Evolutionary conservation across 306 rosid genomes (phyloP).

Genomic region (Lathyrus aphaca): DNA sequence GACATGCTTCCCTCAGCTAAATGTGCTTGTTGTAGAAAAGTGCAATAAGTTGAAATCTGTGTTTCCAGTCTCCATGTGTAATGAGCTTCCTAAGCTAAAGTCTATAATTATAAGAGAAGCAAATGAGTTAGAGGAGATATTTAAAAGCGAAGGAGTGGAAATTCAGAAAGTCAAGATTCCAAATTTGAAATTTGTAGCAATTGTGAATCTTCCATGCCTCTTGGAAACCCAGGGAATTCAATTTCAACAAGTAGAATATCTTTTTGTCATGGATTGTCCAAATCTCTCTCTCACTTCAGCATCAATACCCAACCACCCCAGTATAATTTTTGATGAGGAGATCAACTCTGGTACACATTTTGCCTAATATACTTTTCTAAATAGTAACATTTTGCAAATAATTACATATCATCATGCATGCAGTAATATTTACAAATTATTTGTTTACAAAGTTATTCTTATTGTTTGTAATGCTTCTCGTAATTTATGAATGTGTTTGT

Average conservation of each 20-base stretch:
- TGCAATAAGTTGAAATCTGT: constrained; percentile 14
- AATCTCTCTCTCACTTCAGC: no score
- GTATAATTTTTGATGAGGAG: no score
- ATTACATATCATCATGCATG: no score
- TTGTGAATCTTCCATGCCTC: background rate
- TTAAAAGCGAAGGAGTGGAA: background rate
- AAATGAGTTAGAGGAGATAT: constrained; percentile 11
- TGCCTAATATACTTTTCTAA: background rate
- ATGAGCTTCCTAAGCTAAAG: background rate
- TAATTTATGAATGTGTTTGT: no score
- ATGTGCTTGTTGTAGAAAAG: accelerated
- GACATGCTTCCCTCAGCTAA: constrained; percentile 30
- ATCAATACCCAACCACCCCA: no score
- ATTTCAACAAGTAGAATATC: no score
- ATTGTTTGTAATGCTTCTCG: no score
- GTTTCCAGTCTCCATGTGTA: background rate
- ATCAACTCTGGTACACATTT: background rate
- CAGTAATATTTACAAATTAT: no score
- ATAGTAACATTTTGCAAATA: no score
- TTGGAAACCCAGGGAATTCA: no score
- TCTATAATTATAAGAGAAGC: accelerated
- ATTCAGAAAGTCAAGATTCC: background rate
- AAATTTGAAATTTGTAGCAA: background rate
- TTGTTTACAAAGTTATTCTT: no score
- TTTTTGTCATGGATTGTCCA: no score